Evolutionary conservation across 352 stramenopile species (phyloP), one percentile per base, ranked within the genome.

Genomic region (Pythium phragmiticola): DNA sequence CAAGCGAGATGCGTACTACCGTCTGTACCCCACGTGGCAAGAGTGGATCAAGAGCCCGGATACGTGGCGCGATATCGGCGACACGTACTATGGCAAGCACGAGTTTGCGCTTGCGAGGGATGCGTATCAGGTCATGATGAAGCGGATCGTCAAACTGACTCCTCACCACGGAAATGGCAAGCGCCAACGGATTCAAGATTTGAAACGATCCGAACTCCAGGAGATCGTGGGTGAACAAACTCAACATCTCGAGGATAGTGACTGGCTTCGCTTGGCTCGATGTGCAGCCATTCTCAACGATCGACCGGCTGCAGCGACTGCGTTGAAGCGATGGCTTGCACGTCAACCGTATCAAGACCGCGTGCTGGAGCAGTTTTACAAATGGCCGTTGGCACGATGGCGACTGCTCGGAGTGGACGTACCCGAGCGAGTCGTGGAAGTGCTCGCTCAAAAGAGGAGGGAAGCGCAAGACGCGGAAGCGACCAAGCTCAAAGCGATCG

Each of bases 21-120:
- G 58, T 3, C 42, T 57, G 6, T 76, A 77, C 21, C 34, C 57
- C 36, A 80, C 77, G n/a, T 89, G 78, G 80, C 68, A 81, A 23
- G 72, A 86, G 14, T 92, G 81, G 76, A 71, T 90, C 41, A 77
- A 80, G 42, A 56, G 70, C 7, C 19, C 72, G 0, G 65, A 73
- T 5, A 88, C 82, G 1, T 90, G 83, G 83, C 67, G 83, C 0
- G 47, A 74, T 7, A 61, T 81, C 34, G 80, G 80, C 11, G 78
- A 88, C 41, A 68, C 61, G 34, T 88, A 81, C 53, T 79, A 87
- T 28, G 53, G 64, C 0, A 70, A 69, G 30, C 56, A 60, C 16
- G 83, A 90, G 59, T 88, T 79, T 43, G 63, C 73, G n/a, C 63
- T 92, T 2, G 80, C 80, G 13, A 79, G 74, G 45, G 83, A 92